Base-by-base conservation (phyloP, 345 rosid species). In the Carallia pectinifolia region DNA sequence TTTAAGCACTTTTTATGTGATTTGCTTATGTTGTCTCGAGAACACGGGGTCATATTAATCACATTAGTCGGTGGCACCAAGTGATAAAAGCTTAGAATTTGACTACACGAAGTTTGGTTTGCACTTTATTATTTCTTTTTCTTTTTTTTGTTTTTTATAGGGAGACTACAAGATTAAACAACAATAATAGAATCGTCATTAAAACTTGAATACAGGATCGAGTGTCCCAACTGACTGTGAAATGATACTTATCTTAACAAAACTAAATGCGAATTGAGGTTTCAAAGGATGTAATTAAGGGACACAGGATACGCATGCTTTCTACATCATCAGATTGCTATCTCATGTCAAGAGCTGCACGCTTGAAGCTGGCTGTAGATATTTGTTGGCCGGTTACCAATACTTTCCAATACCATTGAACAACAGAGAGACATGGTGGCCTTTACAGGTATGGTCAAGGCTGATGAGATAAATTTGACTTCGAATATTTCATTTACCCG, bases 401-500 rank as follows among this genome's bases (percentile, higher is more conserved):
- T 16, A 53, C 58, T 8, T 18, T 17, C 58, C 58, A 53, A 18
- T 53, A 7, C 23, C 40, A 37, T 27, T 38, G 70, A 23, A 5
- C 38, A 62, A 9, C 13, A 15, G 37, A 15, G 27, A 50, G 27
- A 23, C 23, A 23, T 23, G 23, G 23, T 23, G 23, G 5, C 38
- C 23, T 70, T 53, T 53, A 62, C 61, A 62, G 73, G 67, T 38
- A 59, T 6, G 67, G 67, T 62, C 67, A 52, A 53, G 19, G 17
- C 36, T 50, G 5, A 50, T 8, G 64, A 58, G 55, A 36, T 23
- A 18, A 18, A 16, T 36, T 48, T 29, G 68, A 63, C 74, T 31
- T 39, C 58, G 10, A 23, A 23, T 23, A 23, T 12, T 31, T 64
- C 36, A 16, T 5, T 29, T 8, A 6, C 16, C 6, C 13, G 5